Evolutionary conservation across 2,329 filamentous ascomycete species (phyloP).

Genomic region (Sporothrix luriei): DNA sequence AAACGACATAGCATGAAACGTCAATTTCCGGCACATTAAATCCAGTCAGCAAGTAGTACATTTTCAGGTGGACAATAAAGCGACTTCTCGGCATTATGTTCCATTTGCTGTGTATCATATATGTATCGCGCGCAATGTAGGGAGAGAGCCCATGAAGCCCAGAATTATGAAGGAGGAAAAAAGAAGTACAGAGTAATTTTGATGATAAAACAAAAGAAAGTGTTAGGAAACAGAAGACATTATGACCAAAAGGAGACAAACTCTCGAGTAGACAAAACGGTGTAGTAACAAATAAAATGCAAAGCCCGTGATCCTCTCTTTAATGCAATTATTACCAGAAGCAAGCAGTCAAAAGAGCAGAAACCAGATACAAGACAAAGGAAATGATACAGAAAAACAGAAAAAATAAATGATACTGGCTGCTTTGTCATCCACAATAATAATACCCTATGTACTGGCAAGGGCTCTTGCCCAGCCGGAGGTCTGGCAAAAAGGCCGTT

Average conservation of each 20-base stretch:
- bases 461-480: not conserved
- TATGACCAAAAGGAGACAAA: slow-evolving; percentile 25
- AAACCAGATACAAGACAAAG: slow-evolving; percentile 25
- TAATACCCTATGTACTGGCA: slow-evolving; percentile 37
- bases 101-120: slow-evolving; percentile 11
- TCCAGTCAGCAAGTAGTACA: too few relatives aligned
- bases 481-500: not conserved
- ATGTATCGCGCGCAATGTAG: slow-evolving; percentile 17
- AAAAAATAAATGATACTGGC: slow-evolving; percentile 38
- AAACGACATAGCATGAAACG: too few relatives aligned
- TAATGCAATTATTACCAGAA: slow-evolving; percentile 31
- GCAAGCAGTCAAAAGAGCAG: slow-evolving; percentile 18
- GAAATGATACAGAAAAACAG: slow-evolving; percentile 28
- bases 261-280: slow-evolving; percentile 17
- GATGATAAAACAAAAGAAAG: slow-evolving; percentile 14
- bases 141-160: not conserved
- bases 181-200: slow-evolving; percentile 4
- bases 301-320: slow-evolving; percentile 28
- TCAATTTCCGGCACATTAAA: not conserved
- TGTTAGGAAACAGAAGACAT: slow-evolving; percentile 20
- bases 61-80: not conserved
- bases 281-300: slow-evolving; percentile 16
- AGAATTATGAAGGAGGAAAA: slow-evolving; percentile 22
- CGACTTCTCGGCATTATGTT: slow-evolving; percentile 25
- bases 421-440: slow-evolving; percentile 37